Percentiles rank a stretch among this genome's conserved stretches.
Evolutionary conservation across 208 protist species (phyloP).

Genomic region (Trypanosoma scelopori): DNA sequence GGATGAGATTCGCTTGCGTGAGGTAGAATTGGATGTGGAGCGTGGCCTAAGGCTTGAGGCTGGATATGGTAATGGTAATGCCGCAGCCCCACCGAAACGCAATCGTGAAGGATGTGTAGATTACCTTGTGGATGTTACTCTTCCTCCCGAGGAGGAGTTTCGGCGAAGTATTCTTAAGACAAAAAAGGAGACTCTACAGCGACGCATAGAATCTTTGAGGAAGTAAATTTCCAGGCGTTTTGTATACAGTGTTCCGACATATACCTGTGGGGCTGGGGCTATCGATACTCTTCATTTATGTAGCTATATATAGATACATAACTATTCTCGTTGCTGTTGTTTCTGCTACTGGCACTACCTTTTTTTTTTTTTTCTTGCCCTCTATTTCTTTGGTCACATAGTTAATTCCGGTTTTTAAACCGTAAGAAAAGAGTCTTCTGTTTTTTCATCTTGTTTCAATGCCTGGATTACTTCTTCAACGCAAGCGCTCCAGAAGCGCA

Average conservation of each 20-base stretch:
- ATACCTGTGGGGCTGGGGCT: too few species aligned
- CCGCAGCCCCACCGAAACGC: background rate
- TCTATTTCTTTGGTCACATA: too few species aligned
- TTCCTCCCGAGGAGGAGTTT: slow-evolving; percentile 58
- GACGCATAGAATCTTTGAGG: slow-evolving; percentile 42
- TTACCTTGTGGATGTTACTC: slow-evolving; percentile 31
- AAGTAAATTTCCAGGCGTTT: slow-evolving; percentile 13
- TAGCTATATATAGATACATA: slow-evolving; percentile 1
- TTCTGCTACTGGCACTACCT: too few species aligned
- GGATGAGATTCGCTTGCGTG: slow-evolving; percentile 29
- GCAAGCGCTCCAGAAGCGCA: slow-evolving; percentile 18
- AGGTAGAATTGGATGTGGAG: slow-evolving; percentile 32
- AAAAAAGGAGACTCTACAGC: slow-evolving; percentile 34
- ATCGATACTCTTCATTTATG: too few species aligned
- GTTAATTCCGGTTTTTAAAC: slow-evolving; percentile 17
- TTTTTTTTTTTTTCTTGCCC: slow-evolving; percentile 10
- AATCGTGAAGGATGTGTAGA: slow-evolving; percentile 1
- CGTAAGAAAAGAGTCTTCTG: slow-evolving; percentile 1
- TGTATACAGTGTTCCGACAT: background rate
- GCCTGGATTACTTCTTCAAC: slow-evolving; percentile 12
- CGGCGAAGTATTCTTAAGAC: slow-evolving; percentile 10
- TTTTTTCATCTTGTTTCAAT: too few species aligned
- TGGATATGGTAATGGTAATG: slow-evolving; percentile 1
- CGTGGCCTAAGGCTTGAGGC: slow-evolving; percentile 3
- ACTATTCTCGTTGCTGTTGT: too few species aligned